A percentile compares a stretch with the other conserved stretches of the same genome.
These are phyloP conservation scores for Kitagawia praeruptora DNA, from an alignment of 129 eudicot genomes.

Conservation along the genomic window DNA sequence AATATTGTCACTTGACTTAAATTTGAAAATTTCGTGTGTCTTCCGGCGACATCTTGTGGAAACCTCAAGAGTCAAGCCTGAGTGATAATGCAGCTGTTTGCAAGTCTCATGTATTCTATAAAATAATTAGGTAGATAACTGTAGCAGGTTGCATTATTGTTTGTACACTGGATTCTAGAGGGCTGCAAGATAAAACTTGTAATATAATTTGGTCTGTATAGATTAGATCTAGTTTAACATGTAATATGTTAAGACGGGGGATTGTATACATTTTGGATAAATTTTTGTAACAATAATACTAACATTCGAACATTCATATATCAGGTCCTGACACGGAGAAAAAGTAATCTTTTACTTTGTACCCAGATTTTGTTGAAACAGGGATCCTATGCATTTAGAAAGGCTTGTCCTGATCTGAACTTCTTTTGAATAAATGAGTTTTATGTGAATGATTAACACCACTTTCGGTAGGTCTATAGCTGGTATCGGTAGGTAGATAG, in stretches of 20 bases:
- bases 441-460: too few relatives aligned
- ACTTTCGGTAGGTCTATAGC: too few relatives aligned
- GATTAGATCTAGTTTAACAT: neutral
- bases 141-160: neutral
- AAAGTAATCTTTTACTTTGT: too few relatives aligned
- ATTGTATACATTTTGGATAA: neutral
- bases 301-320: too few relatives aligned
- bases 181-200: neutral
- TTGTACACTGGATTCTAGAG: neutral
- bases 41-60: neutral
- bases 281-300: too few relatives aligned
- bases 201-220: neutral
- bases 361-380: too few relatives aligned
- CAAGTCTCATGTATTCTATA: neutral
- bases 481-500: too few relatives aligned
- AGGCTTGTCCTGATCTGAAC: too few relatives aligned
- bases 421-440: too few relatives aligned
- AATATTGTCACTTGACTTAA: neutral
- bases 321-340: too few relatives aligned
- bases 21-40: neutral
- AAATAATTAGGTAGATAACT: neutral
- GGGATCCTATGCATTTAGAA: too few relatives aligned
- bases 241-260: neutral
- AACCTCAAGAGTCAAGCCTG: neutral
- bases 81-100: neutral